phyloP scores from a whole-genome alignment of 352 stramenopile genomes.

The Pythium oligandrum region DNA sequence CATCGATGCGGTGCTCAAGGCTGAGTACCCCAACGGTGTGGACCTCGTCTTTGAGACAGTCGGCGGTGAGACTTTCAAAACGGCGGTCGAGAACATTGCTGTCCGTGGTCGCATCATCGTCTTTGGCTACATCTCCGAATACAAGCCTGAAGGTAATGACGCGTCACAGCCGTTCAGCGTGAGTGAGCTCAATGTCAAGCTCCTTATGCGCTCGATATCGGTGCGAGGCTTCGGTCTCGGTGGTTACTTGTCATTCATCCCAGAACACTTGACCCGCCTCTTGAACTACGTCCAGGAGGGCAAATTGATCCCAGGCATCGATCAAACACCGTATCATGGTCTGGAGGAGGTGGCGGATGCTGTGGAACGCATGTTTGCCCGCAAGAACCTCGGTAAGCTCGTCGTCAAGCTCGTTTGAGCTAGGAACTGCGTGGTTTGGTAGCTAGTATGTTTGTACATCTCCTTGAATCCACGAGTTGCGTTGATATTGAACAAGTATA shows the following conservation, averaged over 20 bases:
- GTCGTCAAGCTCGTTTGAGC: constrained; percentile 38
- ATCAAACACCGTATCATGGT: constrained; percentile 29
- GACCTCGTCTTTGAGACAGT: constrained; percentile 35
- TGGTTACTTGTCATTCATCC: constrained; percentile 22
- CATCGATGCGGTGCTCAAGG: constrained; percentile 27
- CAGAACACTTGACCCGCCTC: constrained; percentile 34
- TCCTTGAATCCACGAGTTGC: not conserved
- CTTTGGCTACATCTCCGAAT: constrained; percentile 24
- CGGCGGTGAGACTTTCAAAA: constrained; percentile 28
- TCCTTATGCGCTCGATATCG: constrained; percentile 22
- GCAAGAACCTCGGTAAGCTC: constrained; percentile 59
- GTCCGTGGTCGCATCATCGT: constrained; percentile 23
- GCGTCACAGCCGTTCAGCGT: constrained; percentile 10
- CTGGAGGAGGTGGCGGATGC: constrained; percentile 47
- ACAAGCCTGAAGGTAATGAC: constrained; percentile 22
- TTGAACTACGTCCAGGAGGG: constrained; percentile 34
- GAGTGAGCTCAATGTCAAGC: constrained; percentile 4
- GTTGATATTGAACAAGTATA: not conserved
- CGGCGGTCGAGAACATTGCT: constrained; percentile 25
- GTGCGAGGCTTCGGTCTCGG: constrained; percentile 30
- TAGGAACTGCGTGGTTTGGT: not conserved
- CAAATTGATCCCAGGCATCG: constrained; percentile 34
- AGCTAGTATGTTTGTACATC: not conserved
- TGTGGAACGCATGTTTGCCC: constrained; percentile 46
- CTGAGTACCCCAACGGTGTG: constrained; percentile 33